Base-by-base conservation (phyloP, 2,329 filamentous ascomycete genomes). In the Lachnellula arida region DNA sequence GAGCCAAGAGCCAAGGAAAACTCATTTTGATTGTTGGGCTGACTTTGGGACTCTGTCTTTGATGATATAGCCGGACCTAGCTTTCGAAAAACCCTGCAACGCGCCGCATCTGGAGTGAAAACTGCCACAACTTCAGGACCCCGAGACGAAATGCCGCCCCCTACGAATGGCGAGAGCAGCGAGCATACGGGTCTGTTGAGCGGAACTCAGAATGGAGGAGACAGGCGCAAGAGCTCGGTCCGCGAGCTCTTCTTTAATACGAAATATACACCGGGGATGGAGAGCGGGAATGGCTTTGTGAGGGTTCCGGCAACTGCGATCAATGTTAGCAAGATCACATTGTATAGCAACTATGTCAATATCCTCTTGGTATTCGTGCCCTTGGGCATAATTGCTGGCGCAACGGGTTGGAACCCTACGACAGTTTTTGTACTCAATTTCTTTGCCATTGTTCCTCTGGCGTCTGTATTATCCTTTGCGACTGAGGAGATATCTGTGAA, bases 301-400 rank as follows among this genome's bases (percentile, higher is more conserved):
- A 60, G 61, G 52, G 59, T 61, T 60, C 61, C 66, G 46, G 67
- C 66, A 51, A 54, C 54, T 32, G 53, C 53, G 9, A 52, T 68
- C 35, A 66, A 64, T 47, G 58, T 65, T 54, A 67, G 66, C 54
- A 68, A 69, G 61, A 57, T 68, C n/a, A 68, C 67, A n/a, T 57
- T 69, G 58, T 61, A 66, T 50, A 69, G 67, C 65, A 69, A 67
- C 63, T 69, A 69, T 71, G 84, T 96, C 74, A 96, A 96, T 70
- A 68, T 96, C 39, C 76, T 97, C 28, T 76, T 96, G 43, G 57
- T 96, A 34, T 84, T 87, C 43, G 91, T 89, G 1, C 91, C 92
- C 0, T 80, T 85, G 47, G 91, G 91, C 60, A 90, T 96, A 71
- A 81, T 84, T 77, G 73, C 80, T 57, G 80, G 80, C 61, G 72